Evolutionary conservation across 2,329 filamentous ascomycete species (phyloP), one percentile per base, ranked within the genome.

Genomic region (Rhynchosporium graminicola): DNA sequence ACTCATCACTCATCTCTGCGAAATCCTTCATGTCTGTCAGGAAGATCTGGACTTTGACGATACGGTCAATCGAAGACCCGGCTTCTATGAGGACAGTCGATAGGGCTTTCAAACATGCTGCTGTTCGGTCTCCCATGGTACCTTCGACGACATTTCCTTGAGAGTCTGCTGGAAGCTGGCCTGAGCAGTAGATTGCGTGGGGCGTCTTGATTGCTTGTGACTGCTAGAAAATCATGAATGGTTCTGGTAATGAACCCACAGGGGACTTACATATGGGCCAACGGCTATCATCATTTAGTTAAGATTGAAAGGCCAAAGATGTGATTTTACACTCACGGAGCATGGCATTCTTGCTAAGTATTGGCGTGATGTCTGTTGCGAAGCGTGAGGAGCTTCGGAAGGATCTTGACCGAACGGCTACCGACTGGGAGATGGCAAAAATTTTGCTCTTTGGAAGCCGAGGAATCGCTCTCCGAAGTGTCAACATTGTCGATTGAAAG

Each of bases 1-100:
- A 96, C 73, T 91, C 89, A 68, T 82, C 82, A 78, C 97, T 96
- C 90, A 96, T 92, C 75, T 87, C 86, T 56, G 84, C 87, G 74
- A 98, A 98, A 78, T 95, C 83, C 67, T 83, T 85, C 94, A 98
- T 98, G 77, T 96, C 90, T 57, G 89, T 88, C 65, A 98, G 80
- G 83, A 97, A 98, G 74, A 97, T 89, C 75, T 87, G 91, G 71
- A 92, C 90, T 84, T 97, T 97, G 79, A 97, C 90, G 52, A 97
- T 88, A 77, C 87, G 90, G 67, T 85, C 78, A 63, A 98, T 83
- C 58, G 83, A 85, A 28, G 90, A 93, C 59, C 91, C 92, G 29
- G 92, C 92, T 71, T 88, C 91, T 64, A 87, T 84, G 57, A 98
- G 86, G 62, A 98, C 91, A 48, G 90, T 90, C 76, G 88, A 83